Base-by-base conservation (phyloP, 371 early-diverging fungal genomes). In the Gilbertella persicaria region DNA sequence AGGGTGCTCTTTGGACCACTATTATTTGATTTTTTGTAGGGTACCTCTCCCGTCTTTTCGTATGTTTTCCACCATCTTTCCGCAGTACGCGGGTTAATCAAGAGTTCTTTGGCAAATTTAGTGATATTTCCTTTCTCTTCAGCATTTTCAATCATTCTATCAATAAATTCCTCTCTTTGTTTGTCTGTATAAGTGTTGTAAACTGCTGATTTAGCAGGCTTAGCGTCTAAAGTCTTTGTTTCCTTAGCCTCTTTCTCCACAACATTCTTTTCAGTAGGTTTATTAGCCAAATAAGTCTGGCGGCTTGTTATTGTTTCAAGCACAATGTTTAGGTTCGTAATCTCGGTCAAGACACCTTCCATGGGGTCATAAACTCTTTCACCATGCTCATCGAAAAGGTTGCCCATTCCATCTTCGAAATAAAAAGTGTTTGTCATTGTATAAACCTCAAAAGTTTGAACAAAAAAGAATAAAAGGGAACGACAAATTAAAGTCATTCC, bases 371-470 rank as follows among this genome's bases (percentile, higher is more conserved):
- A 51, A 42, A 19, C 52, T 33, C 14, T 30, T 43, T 51, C 35
- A 28, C 42, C 42, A 51, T 51, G 19, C 30, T 51, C 52, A 51
- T 51, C 26, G 20, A 51, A 51, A 53, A 53, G 23, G 49, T 48
- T 48, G 37, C 23, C 48, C 48, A 36, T 35, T 37, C 13, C 38
- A 48, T 35, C 48, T 48, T 48, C 24, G 21, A 36, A 48, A 35
- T 36, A 48, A 48, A 45, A 45, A 45, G 33, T 1, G 14, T 44
- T 44, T 26, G 26, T 44, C 44, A 28, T 44, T 44, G 44, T 46
- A 30, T 16, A 29, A 20, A 46, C 10, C 44, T 44, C 44, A 44
- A 23, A 44, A 26, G 23, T 24, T 44, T 44, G 44, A 44, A 44
- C n/a, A n/a, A n/a, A n/a, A n/a, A n/a, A n/a, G n/a, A n/a, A n/a